Percentiles rank a stretch among this genome's conserved stretches.
Evolutionary conservation across 345 rosid genomes (phyloP).

Genomic region (Populus euphratica): DNA sequence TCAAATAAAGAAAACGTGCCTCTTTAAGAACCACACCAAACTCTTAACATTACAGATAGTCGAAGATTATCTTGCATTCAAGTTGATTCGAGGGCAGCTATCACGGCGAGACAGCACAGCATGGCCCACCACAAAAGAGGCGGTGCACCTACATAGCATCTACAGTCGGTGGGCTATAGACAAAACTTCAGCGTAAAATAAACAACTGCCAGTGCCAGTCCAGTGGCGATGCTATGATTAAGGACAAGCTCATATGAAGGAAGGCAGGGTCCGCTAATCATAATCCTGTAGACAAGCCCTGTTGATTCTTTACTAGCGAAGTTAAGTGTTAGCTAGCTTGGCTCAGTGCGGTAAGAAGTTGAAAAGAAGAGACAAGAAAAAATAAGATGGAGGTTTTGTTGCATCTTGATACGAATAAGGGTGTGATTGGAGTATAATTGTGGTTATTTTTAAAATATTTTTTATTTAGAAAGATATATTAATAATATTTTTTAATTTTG

Average conservation of each 20-base stretch:
- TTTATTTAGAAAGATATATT: too few species aligned
- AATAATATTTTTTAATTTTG: too few species aligned
- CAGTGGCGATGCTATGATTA: neutral
- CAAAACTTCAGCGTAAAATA: conserved; percentile 12
- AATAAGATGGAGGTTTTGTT: too few species aligned
- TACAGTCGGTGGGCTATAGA: neutral
- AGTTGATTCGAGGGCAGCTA: neutral
- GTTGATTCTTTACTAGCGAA: neutral
- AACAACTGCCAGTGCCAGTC: conserved; percentile 15
- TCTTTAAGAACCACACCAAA: too few species aligned
- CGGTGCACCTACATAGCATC: conserved; percentile 14
- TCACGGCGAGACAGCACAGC: conserved; percentile 4
- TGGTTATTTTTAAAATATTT: too few species aligned
- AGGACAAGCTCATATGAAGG: neutral
- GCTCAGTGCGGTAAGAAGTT: too few species aligned
- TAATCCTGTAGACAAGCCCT: neutral
- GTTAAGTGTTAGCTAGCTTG: too few species aligned
- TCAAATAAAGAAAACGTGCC: too few species aligned
- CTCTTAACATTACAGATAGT: neutral
- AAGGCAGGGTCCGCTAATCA: neutral
- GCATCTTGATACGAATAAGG: too few species aligned
- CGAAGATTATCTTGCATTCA: neutral
- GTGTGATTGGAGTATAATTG: too few species aligned
- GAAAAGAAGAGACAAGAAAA: too few species aligned
- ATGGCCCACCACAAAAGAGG: neutral